Percentiles rank a stretch among this genome's conserved stretches.
Evolutionary conservation across 1,284 basidiomycete species (phyloP).

Genomic region (Ganoderma lingzhi): DNA sequence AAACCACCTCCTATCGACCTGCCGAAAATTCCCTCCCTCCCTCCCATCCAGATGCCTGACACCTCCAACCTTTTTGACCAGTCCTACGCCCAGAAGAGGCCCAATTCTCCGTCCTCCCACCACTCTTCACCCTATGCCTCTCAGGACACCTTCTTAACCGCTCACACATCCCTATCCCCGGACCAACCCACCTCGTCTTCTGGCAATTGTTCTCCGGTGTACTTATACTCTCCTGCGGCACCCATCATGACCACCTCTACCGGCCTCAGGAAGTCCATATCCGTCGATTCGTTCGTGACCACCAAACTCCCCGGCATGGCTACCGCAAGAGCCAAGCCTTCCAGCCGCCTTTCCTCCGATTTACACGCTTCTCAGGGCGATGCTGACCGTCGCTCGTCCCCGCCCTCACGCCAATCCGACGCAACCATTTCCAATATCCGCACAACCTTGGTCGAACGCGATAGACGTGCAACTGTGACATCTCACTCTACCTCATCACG

Average conservation of each 20-base stretch:
- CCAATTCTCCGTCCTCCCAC: conserved; percentile 35
- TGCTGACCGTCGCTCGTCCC: conserved; percentile 12
- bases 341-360: conserved; percentile 36
- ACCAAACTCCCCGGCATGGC: conserved; percentile 50
- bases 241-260: conserved; percentile 42
- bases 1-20: conserved; percentile 43
- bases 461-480: conserved; percentile 41
- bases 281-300: conserved; percentile 75
- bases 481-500: conserved; percentile 43
- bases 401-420: conserved; percentile 25
- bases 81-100: conserved; percentile 30
- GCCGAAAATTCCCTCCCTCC: conserved; percentile 55
- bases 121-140: conserved; percentile 41
- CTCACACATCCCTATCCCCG: conserved; percentile 38
- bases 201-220: conserved; percentile 33
- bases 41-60: conserved; percentile 54
- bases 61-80: conserved; percentile 34
- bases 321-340: conserved; percentile 45
- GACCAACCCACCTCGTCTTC: conserved; percentile 38
- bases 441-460: conserved; percentile 42
- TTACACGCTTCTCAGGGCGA: conserved; percentile 32
- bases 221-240: conserved; percentile 34
- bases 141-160: conserved; percentile 46
- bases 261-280: conserved; percentile 72
- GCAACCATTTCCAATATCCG: conserved; percentile 31